Conservation (phyloP, 768 basidiomycete genomes). For the Collybia nuda region DNA sequence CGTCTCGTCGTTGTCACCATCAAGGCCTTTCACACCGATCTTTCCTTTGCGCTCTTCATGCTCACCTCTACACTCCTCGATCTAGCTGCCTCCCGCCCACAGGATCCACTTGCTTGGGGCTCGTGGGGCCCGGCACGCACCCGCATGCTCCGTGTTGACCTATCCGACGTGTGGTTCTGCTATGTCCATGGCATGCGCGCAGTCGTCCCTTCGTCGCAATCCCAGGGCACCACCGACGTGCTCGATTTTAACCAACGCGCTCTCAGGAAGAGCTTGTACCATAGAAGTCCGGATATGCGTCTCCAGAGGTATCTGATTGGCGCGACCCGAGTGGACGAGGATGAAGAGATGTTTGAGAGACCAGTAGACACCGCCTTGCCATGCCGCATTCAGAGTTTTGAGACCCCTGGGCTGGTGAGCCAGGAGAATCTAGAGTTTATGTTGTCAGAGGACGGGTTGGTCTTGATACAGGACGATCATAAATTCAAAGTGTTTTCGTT, state of each 20-base stretch:
- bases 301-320: background rate
- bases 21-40: background rate
- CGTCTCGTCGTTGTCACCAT: slow-evolving; percentile 6
- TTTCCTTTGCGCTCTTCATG: slow-evolving; percentile 2
- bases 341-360: background rate
- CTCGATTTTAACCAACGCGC: slow-evolving; percentile 6
- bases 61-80: slow-evolving; percentile 2
- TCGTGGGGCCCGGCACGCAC: slow-evolving; percentile 6
- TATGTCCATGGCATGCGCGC: slow-evolving; percentile 10
- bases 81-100: background rate
- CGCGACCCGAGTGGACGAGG: background rate
- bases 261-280: background rate
- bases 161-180: slow-evolving; percentile 10
- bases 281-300: background rate
- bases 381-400: slow-evolving; percentile 1
- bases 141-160: background rate
- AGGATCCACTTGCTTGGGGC: slow-evolving; percentile 2
- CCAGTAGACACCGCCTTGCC: slow-evolving; percentile 3
- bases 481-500: no score
- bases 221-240: background rate
- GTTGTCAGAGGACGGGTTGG: slow-evolving; percentile 8
- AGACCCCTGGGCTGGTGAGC: background rate
- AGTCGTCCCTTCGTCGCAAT: background rate
- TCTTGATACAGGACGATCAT: background rate
- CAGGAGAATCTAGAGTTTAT: slow-evolving; percentile 1